Conservation (phyloP, 768 basidiomycete genomes). For the Amanita rimosa region DNA sequence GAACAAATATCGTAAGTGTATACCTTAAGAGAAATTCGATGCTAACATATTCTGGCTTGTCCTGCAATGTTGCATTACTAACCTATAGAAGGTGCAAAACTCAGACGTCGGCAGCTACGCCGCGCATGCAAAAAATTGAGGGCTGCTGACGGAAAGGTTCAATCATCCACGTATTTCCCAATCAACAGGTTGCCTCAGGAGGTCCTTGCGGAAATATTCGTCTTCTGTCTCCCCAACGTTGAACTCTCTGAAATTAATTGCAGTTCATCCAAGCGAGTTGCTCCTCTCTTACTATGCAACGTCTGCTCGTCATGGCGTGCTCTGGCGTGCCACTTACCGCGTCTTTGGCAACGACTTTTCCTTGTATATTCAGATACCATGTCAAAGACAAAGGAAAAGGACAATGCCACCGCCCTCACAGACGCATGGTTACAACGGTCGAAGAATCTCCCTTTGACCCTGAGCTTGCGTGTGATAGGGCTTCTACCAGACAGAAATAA, state of each 20-base stretch:
- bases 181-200: not conserved
- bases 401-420: not conserved
- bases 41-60: too few species aligned
- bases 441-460: not conserved
- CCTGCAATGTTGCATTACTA: too few species aligned
- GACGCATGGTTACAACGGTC: not conserved
- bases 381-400: not conserved
- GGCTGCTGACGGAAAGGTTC: too few species aligned
- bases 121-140: not conserved
- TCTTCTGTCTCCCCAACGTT: not conserved
- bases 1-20: not conserved
- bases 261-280: not conserved
- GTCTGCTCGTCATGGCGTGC: not conserved
- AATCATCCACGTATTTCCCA: not conserved
- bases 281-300: not conserved
- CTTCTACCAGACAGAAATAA: not conserved
- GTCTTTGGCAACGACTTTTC: not conserved
- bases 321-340: not conserved
- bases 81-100: not conserved
- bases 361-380: not conserved
- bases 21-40: not conserved
- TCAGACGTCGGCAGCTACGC: not conserved
- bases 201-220: not conserved
- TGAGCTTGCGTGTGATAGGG: not conserved
- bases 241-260: not conserved